Base-by-base conservation (phyloP, 768 basidiomycete species). In the Aureoboletus auriporus region DNA sequence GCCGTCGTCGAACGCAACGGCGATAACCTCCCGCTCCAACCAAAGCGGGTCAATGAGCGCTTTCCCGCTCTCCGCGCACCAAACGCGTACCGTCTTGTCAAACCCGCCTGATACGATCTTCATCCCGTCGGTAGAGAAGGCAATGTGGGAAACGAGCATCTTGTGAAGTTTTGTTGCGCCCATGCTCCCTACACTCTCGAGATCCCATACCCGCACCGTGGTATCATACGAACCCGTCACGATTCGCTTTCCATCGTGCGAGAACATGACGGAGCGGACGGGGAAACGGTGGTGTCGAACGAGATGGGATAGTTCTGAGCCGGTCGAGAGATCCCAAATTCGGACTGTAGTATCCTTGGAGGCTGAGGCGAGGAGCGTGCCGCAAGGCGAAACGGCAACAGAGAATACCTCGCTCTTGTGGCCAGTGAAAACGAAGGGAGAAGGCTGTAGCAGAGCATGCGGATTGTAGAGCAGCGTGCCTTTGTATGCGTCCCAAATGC, bases 321-420 rank as follows among this genome's bases (percentile, higher is more conserved):
- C 51, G 0, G 57, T 52, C 30, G 33, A 26, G 9, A 61, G 28
- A 26, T 64, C 58, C 66, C 66, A 68, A 2, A 68, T 46, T 1
- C 68, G 64, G 6, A 63, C 61, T n/a, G 62, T 57, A 2, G 57
- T 63, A 17, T 68, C 67, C 10, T 56, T 62, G 39, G 67, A 68
- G 0, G 57, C 66, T 1, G 67, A 68, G 0, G 59, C 67, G 33
- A 68, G 63, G 27, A 55, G 51, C 8, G 30, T 52, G 3, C 64
- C 68, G 28, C 55, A 47, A 7, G 68, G 68, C 2, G 68, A 69
- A 45, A 68, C 37, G 3, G 67, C 56, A 20, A 68, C 40, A 10
- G 66, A 57, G 35, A 44, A 53, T 10, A 68, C 54, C n/a, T 46
- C 54, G 26, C 64, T 66, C 1, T 31, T 44, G 43, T 66, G 65